phyloP scores from a whole-genome alignment of 352 stramenopile species.

The Globisporangium recalcitrans region DNA sequence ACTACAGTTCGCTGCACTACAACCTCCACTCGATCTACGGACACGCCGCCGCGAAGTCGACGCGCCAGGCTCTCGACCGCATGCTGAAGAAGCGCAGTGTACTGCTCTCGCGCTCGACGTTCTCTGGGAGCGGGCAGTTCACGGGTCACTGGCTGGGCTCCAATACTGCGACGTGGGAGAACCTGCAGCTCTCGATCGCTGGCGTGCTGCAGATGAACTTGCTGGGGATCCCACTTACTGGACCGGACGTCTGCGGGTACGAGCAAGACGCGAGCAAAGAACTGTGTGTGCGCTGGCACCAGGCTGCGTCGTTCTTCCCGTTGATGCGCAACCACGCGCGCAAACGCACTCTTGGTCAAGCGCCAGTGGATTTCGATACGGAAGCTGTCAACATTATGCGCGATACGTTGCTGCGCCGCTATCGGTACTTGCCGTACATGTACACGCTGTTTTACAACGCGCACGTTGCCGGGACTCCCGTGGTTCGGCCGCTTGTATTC shows the following conservation, averaged over 20 bases:
- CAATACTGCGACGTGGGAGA: conserved; percentile 67
- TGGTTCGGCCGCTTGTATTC: conserved; percentile 53
- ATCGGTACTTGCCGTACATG: conserved; percentile 77
- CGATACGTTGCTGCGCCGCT: conserved; percentile 52
- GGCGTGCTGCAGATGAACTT: conserved; percentile 74
- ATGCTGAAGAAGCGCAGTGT: conserved; percentile 61
- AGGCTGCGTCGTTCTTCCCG: conserved; percentile 72
- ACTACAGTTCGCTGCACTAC: conserved; percentile 74
- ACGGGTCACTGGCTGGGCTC: conserved; percentile 57
- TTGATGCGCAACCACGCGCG: conserved; percentile 75
- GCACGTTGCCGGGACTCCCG: conserved; percentile 32
- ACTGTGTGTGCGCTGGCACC: conserved; percentile 80
- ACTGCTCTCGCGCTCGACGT: conserved; percentile 65
- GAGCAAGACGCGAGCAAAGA: conserved; percentile 42
- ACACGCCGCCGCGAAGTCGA: conserved; percentile 51
- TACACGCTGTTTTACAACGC: conserved; percentile 79
- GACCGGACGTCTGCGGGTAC: conserved; percentile 63
- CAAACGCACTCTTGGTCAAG: conserved; percentile 31
- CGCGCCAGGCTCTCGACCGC: conserved; percentile 34
- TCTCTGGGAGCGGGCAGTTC: conserved; percentile 54
- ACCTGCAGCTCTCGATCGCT: conserved; percentile 69
- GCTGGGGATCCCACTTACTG: conserved; percentile 63
- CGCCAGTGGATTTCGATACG: conserved; percentile 62
- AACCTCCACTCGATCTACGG: conserved; percentile 86
- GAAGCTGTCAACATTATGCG: conserved; percentile 62